These are phyloP conservation scores for Skeletonema menzelii DNA, from an alignment of 108 stramenopile species.

Conservation along the genomic window DNA sequence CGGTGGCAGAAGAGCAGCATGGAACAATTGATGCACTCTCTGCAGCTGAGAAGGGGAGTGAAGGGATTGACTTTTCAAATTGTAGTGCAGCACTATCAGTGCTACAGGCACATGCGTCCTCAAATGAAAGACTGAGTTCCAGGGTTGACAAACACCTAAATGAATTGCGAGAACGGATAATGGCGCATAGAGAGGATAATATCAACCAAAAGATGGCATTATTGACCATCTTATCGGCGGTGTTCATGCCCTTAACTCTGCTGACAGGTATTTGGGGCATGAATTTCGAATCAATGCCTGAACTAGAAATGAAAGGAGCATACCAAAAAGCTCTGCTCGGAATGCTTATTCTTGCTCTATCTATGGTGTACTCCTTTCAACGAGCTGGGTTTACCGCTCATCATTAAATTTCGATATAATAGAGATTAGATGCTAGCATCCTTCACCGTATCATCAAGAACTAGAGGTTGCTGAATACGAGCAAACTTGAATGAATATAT, in stretches of 20 bases:
- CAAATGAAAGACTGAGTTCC: conserved; percentile 48
- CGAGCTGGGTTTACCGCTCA: conserved; percentile 21
- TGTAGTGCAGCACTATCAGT: conserved; percentile 38
- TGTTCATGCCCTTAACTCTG: conserved; percentile 58
- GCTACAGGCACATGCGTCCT: conserved; percentile 39
- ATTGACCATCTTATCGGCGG: conserved; percentile 48
- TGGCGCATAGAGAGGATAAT: conserved; percentile 43
- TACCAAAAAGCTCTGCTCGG: conserved; percentile 33
- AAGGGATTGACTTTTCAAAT: conserved; percentile 41
- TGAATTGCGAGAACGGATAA: conserved; percentile 39
- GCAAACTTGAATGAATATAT: no score
- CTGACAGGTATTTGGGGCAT: conserved; percentile 56
- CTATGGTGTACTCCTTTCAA: conserved; percentile 44
- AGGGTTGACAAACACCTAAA: conserved; percentile 53
- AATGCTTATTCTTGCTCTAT: conserved; percentile 35
- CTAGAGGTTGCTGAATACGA: no score
- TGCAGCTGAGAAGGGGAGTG: conserved; percentile 41
- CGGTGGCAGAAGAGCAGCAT: conserved; percentile 60
- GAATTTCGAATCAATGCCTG: conserved; percentile 61
- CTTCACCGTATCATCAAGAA: no score
- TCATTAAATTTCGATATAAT: not conserved
- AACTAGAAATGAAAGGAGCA: conserved; percentile 35
- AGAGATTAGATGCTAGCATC: not conserved
- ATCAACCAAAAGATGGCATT: conserved; percentile 49
- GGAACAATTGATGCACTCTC: conserved; percentile 57